Conservation (phyloP, 176 grass and related monocot species). For the Oryza nivara region DNA sequence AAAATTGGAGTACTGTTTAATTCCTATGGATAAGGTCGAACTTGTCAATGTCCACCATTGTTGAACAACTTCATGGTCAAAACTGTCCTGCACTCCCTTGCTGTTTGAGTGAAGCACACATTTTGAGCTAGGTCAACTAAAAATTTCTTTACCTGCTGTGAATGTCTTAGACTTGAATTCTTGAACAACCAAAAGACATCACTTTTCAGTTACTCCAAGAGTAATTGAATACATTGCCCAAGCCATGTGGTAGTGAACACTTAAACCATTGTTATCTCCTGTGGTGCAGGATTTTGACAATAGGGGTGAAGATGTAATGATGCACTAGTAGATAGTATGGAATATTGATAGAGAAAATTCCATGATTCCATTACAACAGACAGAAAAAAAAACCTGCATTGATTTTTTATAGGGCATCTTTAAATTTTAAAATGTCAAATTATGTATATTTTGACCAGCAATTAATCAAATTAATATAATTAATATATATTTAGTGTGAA, state of each 20-base stretch:
- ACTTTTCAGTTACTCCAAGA: slow-evolving; percentile 20
- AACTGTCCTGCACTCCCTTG: background rate
- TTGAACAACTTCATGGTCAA: background rate
- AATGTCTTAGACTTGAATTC: slow-evolving; percentile 32
- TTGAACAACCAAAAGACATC: slow-evolving; percentile 33
- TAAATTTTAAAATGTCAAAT: too few relatives aligned
- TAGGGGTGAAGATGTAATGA: background rate
- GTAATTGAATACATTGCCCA: slow-evolving; percentile 17
- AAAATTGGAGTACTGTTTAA: background rate
- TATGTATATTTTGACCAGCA: too few relatives aligned
- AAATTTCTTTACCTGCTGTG: background rate
- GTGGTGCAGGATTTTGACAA: background rate
- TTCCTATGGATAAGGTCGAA: background rate
- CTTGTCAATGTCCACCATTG: background rate
- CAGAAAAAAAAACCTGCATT: background rate
- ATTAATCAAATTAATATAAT: too few relatives aligned
- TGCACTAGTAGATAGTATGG: background rate
- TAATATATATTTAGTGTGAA: too few relatives aligned
- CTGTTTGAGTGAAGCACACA: slow-evolving; percentile 18
- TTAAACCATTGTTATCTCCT: background rate
- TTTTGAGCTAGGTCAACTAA: slow-evolving; percentile 39
- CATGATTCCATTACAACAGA: background rate
- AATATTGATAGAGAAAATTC: background rate
- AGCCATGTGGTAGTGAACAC: slow-evolving; percentile 3
- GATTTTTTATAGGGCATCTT: too few relatives aligned